Base-by-base conservation (phyloP, 2,329 filamentous ascomycete genomes). In the Fusarium poae region DNA sequence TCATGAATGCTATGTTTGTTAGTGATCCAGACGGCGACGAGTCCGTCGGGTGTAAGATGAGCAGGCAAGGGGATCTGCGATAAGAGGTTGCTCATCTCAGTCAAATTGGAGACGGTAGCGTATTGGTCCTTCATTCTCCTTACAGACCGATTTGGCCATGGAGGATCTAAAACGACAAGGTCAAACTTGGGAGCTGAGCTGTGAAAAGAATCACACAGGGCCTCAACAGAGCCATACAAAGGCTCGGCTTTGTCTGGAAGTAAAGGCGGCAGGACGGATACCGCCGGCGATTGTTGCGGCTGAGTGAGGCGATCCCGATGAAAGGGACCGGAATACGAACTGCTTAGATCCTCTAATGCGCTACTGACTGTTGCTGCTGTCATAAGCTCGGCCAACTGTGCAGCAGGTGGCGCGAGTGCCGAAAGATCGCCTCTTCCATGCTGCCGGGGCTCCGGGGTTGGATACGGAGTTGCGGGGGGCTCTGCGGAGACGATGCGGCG, bases 71-170 rank as follows among this genome's bases (percentile, higher is more conserved):
- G 88, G 27, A 91, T 81, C 13, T 79, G 79, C 5, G 79, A 78
- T n/a, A 91, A 80, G 3, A 91, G 80, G 2, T 73, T 53, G 15
- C 79, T 76, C 56, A 89, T 82, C 50, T 86, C 83, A 15, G 79
- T 73, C 42, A 83, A 78, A 60, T 79, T 79, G 51, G 80, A 74
- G 7, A 83, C 82, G 8, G 83, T 86, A 3, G 73, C 67, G 76
- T 89, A 87, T 68, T 83, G 72, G 73, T 80, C 78, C 50, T 68
- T 82, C 72, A 87, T 89, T 39, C 91, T 84, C 69, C 86, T 85
- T 16, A 88, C 92, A 8, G 92, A 94, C 45, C 89, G 86, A 74
- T 93, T 95, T 0, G 92, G 91, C 92, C 92, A 95, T 2, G 92
- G 92, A 5, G 92, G 92, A 74, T 95, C 92, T 21, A 94, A 80